Percentiles rank a stretch among this genome's conserved stretches.
These are phyloP conservation scores for Leccinum olivaceopallidum DNA, from an alignment of 768 basidiomycete genomes.

Conservation along the genomic window DNA sequence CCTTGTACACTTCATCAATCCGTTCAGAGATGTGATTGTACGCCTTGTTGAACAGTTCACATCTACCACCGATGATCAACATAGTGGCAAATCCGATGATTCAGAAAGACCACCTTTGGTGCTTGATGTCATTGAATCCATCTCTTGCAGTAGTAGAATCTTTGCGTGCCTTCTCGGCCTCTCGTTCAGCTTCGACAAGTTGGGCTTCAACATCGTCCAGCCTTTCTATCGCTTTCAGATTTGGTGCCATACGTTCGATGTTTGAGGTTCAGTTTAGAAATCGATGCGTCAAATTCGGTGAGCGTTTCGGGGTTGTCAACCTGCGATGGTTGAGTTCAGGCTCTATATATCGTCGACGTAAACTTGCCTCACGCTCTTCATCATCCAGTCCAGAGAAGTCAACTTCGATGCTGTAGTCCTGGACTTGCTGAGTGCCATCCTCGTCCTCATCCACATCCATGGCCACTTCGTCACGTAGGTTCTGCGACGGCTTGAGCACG, in stretches of 20 bases:
- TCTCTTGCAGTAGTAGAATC: constrained; percentile 91
- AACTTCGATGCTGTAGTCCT: constrained; percentile 88
- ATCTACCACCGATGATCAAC: constrained; percentile 34
- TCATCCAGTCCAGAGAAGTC: constrained; percentile 77
- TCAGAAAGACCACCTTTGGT: constrained; percentile 55
- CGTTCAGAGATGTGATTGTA: constrained; percentile 94
- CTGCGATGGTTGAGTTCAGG: constrained; percentile 31
- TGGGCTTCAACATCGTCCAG: constrained; percentile 84
- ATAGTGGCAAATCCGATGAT: background rate
- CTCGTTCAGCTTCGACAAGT: constrained; percentile 84
- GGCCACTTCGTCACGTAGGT: constrained; percentile 78
- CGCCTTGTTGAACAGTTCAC: constrained; percentile 91
- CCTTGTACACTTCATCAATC: constrained; percentile 97
- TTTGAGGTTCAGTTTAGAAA: constrained; percentile 69
- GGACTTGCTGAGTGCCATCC: constrained; percentile 71
- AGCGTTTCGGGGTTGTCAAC: constrained; percentile 63
- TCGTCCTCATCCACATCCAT: constrained; percentile 96
- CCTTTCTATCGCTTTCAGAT: constrained; percentile 94
- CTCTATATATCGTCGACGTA: background rate
- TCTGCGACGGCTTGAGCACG: constrained; percentile 42
- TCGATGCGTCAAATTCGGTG: constrained; percentile 72
- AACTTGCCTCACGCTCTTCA: constrained; percentile 65
- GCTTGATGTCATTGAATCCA: constrained; percentile 85
- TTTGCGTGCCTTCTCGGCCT: constrained; percentile 89
- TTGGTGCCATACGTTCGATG: constrained; percentile 93